Evolutionary conservation across 176 grass and related monocot genomes (phyloP).

Genomic region (Themeda triandra): DNA sequence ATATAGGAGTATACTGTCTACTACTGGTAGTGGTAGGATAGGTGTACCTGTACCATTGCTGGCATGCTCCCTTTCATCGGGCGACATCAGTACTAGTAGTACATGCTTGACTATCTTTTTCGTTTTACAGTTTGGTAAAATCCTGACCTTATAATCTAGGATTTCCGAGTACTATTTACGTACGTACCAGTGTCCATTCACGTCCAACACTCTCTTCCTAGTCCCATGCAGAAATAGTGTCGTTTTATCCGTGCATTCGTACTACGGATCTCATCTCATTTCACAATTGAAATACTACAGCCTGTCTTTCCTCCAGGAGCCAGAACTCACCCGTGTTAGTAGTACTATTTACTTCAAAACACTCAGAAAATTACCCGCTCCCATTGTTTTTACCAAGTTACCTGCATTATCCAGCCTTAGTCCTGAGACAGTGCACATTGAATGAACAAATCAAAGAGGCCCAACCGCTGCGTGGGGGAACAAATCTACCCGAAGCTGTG

Average conservation of each 20-base stretch:
- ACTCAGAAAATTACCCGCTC: too few species aligned
- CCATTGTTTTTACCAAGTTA: conserved; percentile 30
- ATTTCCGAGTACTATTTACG: neutral
- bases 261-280: too few species aligned
- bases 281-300: neutral
- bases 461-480: conserved; percentile 34
- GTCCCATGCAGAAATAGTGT: too few species aligned
- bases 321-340: too few species aligned
- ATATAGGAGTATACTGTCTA: too few species aligned
- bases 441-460: conserved; percentile 39
- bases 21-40: too few species aligned
- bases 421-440: conserved; percentile 5
- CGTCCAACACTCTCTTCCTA: neutral
- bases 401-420: neutral
- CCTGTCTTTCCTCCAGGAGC: too few species aligned
- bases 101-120: neutral
- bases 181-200: neutral
- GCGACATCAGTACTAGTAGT: neutral
- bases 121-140: neutral
- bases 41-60: too few species aligned
- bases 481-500: conserved; percentile 41
- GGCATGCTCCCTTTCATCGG: neutral
- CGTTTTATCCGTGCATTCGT: too few species aligned
- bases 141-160: neutral
- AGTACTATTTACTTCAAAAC: too few species aligned